Base-by-base conservation (phyloP, 176 grass and related monocot genomes). In the Alloteropsis semialata region DNA sequence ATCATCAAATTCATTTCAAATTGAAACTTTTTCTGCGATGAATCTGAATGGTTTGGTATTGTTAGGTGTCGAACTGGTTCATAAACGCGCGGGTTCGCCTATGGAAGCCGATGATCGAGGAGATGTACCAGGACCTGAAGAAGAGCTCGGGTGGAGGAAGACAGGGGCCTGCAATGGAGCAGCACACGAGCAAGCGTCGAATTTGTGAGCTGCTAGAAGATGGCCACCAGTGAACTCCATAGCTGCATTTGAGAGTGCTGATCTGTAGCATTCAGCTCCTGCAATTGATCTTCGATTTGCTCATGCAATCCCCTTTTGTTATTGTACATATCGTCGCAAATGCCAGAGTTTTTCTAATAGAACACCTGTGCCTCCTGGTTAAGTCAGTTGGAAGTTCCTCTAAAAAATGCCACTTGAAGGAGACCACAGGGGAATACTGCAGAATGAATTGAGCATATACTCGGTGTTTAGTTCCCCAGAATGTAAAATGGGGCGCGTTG, bases 61-160 rank as follows among this genome's bases (percentile, higher is more conserved):
- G 50, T 18, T 28, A 97, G 94, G 94, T 97, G n/a, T 92, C 94
- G 5, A 97, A 97, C 64, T 97, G 94, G 94, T 97, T 97, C 60
- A 92, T 97, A 46, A 97, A 97, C 82, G 94, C 94, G 0, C 78
- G 94, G 0, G 94, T 97, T 16, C 89, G 94, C 6, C 83, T 97
- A 8, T 97, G 94, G 94, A 97, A 92, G 58, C 94, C 94, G 29
- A 90, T 97, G 94, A 97, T 97, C 78, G 89, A 90, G 67, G 94
- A 97, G 59, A 90, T 97, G 92, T 88, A 92, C 54, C 49, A 84
- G 24, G 94, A 97, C 56, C 69, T 92, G 5, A 90, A 90, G 69
- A 77, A 89, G 84, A 87, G 63, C 67, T 75, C 81, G 5, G n/a
- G 32, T 11, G 43, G 19, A 14, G 49, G 77, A 68, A 67, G 37